These are phyloP conservation scores for Phytopythium cucurbitacearum DNA, from an alignment of 352 stramenopile genomes.

Conservation along the genomic window DNA sequence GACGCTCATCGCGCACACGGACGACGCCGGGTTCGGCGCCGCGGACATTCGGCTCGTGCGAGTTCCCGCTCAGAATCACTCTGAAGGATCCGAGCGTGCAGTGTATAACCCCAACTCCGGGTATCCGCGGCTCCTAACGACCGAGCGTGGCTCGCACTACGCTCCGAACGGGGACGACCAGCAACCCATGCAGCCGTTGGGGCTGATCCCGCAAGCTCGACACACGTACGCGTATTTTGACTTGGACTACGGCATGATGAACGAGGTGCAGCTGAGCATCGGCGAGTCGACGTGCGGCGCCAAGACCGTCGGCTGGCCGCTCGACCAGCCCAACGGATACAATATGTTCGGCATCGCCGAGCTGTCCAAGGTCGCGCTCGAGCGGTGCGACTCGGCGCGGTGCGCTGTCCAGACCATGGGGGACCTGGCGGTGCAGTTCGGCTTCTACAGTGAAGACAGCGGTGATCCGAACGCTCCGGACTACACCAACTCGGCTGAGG, in stretches of 20 bases:
- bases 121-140: constrained; percentile 67
- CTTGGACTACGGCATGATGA: constrained; percentile 94
- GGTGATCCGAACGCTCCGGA: constrained; percentile 47
- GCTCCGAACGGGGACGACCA: constrained; percentile 20
- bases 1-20: constrained; percentile 87
- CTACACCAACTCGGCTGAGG: constrained; percentile 76
- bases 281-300: constrained; percentile 92
- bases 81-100: constrained; percentile 25
- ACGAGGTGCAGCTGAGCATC: constrained; percentile 93
- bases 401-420: constrained; percentile 90
- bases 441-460: constrained; percentile 93
- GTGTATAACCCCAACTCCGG: constrained; percentile 71
- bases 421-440: constrained; percentile 86
- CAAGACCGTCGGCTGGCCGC: constrained; percentile 72
- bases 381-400: constrained; percentile 79
- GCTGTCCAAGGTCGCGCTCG: constrained; percentile 88
- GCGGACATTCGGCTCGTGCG: constrained; percentile 89
- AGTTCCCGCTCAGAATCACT: constrained; percentile 82
- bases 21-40: constrained; percentile 68
- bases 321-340: constrained; percentile 52
- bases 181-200: constrained; percentile 49
- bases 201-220: constrained; percentile 85
- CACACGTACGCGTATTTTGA: constrained; percentile 94
- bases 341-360: constrained; percentile 90
- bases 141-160: constrained; percentile 75